Base-by-base conservation (phyloP, 441 rosid genomes). In the Macaranga tanarius region DNA sequence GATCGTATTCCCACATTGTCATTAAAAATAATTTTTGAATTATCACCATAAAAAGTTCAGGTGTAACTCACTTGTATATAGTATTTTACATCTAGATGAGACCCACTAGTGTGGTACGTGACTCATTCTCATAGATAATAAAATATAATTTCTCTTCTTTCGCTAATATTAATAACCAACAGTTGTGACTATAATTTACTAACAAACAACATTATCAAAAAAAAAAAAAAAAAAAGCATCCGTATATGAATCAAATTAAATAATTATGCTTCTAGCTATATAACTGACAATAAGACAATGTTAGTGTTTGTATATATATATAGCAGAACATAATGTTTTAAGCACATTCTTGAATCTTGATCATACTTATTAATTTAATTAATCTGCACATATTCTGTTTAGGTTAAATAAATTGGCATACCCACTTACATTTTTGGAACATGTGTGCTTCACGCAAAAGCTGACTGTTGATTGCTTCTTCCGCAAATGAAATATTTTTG, bases 281-380 rank as follows among this genome's bases (percentile, higher is more conserved):
- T 45, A 47, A 66, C 69, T 65, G 22, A 50, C 45, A 50, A 31
- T 51, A 11, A 50, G 58, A 66, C 23, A 50, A 26, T 26, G 23
- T 25, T 28, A 17, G 4, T 63, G 0, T 2, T 1, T 47, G 22
- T 44, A 6, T 10, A 7, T 2, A 12, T 47, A 22, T 65, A 50
- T 45, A 22, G 15, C 1, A 64, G 23, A 44, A 45, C 26, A 45
- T 42, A 42, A 47, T 48, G 57, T 3, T 17, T 16, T 50, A 11
- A 69, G 62, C 72, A 68, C 62, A 38, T 68, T 69, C 54, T 69
- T 69, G 45, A 31, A 42, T 56, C 8, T 22, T 67, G 51, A 0
- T 25, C 47, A 22, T 67, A 10, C 16, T 25, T 19, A 62, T 17
- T 7, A 4, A 38, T 15, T 48, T 9, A 25, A 25, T 8, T 55